These are phyloP conservation scores for Saturnispora kantuleensis DNA, from an alignment of 805 yeast species.

Conservation along the genomic window DNA sequence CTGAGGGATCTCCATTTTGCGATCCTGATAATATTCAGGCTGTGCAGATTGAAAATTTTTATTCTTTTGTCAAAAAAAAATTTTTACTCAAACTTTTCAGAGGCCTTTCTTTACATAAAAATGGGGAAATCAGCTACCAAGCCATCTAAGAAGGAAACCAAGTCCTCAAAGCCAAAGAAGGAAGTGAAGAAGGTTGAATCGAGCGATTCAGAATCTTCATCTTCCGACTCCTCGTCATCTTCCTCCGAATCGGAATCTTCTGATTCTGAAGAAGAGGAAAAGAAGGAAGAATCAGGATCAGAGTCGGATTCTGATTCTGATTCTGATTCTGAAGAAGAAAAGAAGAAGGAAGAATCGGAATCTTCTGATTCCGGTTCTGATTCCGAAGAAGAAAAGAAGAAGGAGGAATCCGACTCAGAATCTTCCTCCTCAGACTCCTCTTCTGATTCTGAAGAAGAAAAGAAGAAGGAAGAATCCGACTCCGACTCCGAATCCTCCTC, in stretches of 20 bases:
- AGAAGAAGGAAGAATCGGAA: slow-evolving; percentile 15
- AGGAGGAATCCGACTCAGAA: slow-evolving; percentile 16
- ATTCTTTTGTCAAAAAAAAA: slow-evolving; percentile 5
- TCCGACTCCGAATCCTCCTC: slow-evolving; percentile 12
- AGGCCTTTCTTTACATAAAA: slow-evolving; percentile 6
- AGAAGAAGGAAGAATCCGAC: slow-evolving; percentile 1
- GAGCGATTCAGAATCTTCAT: slow-evolving; percentile 16
- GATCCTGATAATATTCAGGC: background rate
- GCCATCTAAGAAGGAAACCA: slow-evolving; percentile 18
- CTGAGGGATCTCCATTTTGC: slow-evolving; percentile 26
- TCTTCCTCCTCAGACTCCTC: slow-evolving; percentile 20
- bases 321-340: slow-evolving; percentile 20
- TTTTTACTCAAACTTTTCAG: slow-evolving; percentile 3
- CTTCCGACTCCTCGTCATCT: slow-evolving; percentile 8
- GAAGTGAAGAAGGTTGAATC: slow-evolving; percentile 16
- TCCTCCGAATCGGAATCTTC: slow-evolving; percentile 24
- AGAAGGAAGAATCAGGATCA: slow-evolving; percentile 10
- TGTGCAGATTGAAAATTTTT: slow-evolving; percentile 5
- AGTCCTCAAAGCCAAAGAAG: slow-evolving; percentile 17
- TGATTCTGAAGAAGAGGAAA: slow-evolving; percentile 12
- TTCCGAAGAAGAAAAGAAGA: slow-evolving; percentile 21
- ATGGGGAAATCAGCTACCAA: slow-evolving; percentile 25
- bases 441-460: slow-evolving; percentile 11
- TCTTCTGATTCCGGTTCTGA: slow-evolving; percentile 15
- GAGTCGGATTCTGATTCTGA: slow-evolving; percentile 14